Conservation (phyloP, 805 yeast genomes). For the Ogataea neopini region DNA sequence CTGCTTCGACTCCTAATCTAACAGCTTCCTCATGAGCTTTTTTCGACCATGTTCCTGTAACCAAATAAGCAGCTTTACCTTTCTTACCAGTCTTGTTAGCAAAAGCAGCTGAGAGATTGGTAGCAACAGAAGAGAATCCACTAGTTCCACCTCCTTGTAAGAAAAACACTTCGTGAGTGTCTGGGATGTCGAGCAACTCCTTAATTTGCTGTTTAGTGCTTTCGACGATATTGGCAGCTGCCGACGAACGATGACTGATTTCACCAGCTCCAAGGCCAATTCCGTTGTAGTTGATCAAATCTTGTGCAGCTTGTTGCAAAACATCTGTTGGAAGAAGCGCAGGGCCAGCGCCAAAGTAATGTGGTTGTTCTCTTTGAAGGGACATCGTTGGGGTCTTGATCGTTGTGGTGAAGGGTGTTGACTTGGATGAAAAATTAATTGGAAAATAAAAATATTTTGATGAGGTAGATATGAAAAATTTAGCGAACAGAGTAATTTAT, state of each 20-base stretch:
- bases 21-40: conserved; percentile 85
- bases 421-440: neutral
- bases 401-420: neutral
- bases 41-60: conserved; percentile 94
- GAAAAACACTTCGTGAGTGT: conserved; percentile 91
- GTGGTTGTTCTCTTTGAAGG: conserved; percentile 66
- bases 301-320: conserved; percentile 83
- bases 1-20: conserved; percentile 77
- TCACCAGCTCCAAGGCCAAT: conserved; percentile 90
- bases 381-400: conserved; percentile 26
- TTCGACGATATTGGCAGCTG: conserved; percentile 76
- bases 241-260: conserved; percentile 89
- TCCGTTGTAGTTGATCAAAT: conserved; percentile 68
- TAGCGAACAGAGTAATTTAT: neutral
- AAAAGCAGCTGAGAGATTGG: conserved; percentile 76
- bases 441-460: neutral
- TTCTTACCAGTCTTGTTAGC: conserved; percentile 64
- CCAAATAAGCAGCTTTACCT: conserved; percentile 82
- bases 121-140: conserved; percentile 86
- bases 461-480: too few species aligned
- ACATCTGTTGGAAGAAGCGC: conserved; percentile 86
- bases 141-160: conserved; percentile 98
- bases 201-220: conserved; percentile 68
- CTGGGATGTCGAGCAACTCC: conserved; percentile 74
- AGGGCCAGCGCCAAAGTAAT: conserved; percentile 98